Conservation (phyloP, 495 filamentous ascomycete species). For the Hyaloscypha finlandica region DNA sequence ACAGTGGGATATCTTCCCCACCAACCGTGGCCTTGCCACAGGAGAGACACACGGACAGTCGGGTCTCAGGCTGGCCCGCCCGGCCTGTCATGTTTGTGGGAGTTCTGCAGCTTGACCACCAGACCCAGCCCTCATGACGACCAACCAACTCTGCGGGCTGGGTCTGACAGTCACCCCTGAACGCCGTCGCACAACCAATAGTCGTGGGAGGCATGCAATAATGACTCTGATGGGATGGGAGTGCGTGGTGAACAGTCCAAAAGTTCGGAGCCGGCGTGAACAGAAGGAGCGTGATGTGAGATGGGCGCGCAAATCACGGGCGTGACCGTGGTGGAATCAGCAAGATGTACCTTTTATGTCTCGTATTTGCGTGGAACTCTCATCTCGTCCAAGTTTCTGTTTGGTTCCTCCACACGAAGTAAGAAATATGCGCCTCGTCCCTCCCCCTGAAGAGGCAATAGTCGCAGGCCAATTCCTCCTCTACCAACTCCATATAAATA, state of each 20-base stretch:
- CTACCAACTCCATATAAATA: background rate
- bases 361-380: background rate
- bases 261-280: background rate
- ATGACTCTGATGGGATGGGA: constrained; percentile 24
- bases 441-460: background rate
- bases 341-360: background rate
- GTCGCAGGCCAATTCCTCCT: background rate
- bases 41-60: background rate
- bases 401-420: background rate
- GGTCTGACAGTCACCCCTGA: constrained; percentile 18
- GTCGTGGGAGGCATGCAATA: constrained; percentile 2
- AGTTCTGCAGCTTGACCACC: too few relatives aligned
- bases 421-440: background rate
- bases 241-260: constrained; percentile 14
- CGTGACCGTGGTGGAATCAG: background rate
- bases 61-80: background rate
- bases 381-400: background rate
- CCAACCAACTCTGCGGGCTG: constrained; percentile 14
- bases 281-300: background rate
- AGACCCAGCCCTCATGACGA: constrained; percentile 1
- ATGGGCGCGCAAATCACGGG: background rate
- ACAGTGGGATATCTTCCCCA: background rate
- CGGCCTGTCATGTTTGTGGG: constrained; percentile 9
- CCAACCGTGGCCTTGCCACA: constrained; percentile 12
- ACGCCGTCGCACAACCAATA: constrained; percentile 23